phyloP scores from a whole-genome alignment of 371 early-diverging fungal species.

The Mortierella sp. region DNA sequence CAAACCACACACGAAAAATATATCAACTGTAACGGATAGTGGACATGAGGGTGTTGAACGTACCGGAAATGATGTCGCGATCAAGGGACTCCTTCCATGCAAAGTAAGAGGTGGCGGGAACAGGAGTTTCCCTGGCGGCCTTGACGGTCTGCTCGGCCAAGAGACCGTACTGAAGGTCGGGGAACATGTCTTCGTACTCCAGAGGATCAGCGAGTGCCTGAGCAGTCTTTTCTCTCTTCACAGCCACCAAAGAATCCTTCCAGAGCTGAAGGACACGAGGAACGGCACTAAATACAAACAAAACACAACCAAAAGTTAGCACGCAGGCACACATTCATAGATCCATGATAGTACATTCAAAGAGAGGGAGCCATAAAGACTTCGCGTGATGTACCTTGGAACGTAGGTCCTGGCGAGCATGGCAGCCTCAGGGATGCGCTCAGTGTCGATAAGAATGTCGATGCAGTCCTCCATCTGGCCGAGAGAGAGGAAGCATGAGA shows the following conservation, averaged over 20 bases:
- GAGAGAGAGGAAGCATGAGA: constrained; percentile 83
- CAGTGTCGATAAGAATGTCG: constrained; percentile 88
- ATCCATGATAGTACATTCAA: not conserved
- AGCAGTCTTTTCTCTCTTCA: constrained; percentile 85
- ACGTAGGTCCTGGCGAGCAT: constrained; percentile 92
- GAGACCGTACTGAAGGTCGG: constrained; percentile 72
- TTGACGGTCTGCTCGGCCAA: constrained; percentile 67
- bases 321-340: too few species aligned
- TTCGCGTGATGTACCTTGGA: constrained; percentile 72
- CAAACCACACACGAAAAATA: not conserved
- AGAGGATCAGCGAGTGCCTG: constrained; percentile 90
- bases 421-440: constrained; percentile 96
- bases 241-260: constrained; percentile 79
- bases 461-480: constrained; percentile 84
- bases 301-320: not conserved
- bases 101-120: constrained; percentile 63
- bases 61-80: constrained; percentile 65
- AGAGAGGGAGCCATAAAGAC: not conserved
- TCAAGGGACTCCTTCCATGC: constrained; percentile 69
- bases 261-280: constrained; percentile 83
- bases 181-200: constrained; percentile 89
- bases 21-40: too few species aligned
- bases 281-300: constrained; percentile 63
- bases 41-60: not conserved
- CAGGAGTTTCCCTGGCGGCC: constrained; percentile 37